phyloP scores from a whole-genome alignment of 202 grass and related monocot genomes.

The Panicum hallii region DNA sequence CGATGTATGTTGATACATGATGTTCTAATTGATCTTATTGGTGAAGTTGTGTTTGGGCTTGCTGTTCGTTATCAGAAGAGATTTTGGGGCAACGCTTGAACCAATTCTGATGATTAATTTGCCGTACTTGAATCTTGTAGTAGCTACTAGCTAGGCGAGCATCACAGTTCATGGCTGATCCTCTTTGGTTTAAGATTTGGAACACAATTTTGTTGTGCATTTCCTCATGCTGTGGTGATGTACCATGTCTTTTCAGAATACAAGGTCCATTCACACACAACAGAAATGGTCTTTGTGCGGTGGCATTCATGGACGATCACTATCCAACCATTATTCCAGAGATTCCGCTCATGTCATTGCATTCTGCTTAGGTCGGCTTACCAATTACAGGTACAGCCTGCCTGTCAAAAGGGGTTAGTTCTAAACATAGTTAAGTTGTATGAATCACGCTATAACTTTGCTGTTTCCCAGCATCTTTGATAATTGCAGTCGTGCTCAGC shows the following conservation, averaged over 20 bases:
- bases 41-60: not conserved
- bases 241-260: constrained; percentile 67
- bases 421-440: not conserved
- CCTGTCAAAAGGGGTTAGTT: not conserved
- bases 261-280: constrained; percentile 92
- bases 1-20: not conserved
- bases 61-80: not conserved
- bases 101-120: not conserved
- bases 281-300: constrained; percentile 77
- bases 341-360: not conserved
- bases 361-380: not conserved
- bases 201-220: not conserved
- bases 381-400: not conserved
- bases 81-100: not conserved
- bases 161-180: not conserved
- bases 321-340: constrained; percentile 46
- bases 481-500: not conserved
- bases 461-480: not conserved
- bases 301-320: constrained; percentile 99
- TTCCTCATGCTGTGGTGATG: not conserved
- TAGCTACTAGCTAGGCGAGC: not conserved
- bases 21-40: not conserved
- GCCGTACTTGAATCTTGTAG: not conserved
- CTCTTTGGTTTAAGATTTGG: no score
- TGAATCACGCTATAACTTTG: not conserved